Evolutionary conservation across 2,329 filamentous ascomycete genomes (phyloP), one percentile per base, ranked within the genome.

Genomic region (Cladophialophora psammophila): DNA sequence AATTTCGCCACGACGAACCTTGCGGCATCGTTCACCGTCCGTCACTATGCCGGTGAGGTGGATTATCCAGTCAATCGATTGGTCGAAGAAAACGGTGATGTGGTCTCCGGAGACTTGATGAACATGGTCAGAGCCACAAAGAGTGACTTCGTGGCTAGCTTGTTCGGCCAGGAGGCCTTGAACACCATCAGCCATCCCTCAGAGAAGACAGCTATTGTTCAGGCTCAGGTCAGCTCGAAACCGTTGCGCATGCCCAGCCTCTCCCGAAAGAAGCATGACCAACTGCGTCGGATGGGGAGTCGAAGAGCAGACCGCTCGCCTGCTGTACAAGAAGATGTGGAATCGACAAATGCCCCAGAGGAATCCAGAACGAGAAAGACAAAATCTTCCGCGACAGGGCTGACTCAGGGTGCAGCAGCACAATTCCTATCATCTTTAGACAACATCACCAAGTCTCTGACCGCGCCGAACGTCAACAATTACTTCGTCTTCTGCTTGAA

Each of bases 401-500:
- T 78, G 15, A 76, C 94, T 60, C 93, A 97, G 77, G 94, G 95
- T 56, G 94, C 94, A 15, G 92, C 95, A 0, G 93, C 91, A 1
- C 95, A 99, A 77, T 99, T 97, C 80, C 82, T 99, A 26, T 88
- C 91, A 0, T 91, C 94, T 0, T 83, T 99, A 32, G 92, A 97
- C 71, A 96, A 95, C 67, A 92, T 99, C 65, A 96, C 90, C 66
- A 94, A 94, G 74, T 94, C 93, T 1, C 83, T 99, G 53, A 91
- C 88, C 2, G 88, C 91, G 2, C 87, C 90, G 3, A 92, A 93
- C 75, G 91, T 93, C 10, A 99, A 99, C 75, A 88, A 91, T 0
- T 99, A 99, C 80, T 98, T 97, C 74, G 87, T 99, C 53, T 97
- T 99, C 80, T 99, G 95, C 75, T 81, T 99, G 70, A 99, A 99